phyloP scores from a whole-genome alignment of 1,139 yeast species.

The Sugiyamaella japonica region DNA sequence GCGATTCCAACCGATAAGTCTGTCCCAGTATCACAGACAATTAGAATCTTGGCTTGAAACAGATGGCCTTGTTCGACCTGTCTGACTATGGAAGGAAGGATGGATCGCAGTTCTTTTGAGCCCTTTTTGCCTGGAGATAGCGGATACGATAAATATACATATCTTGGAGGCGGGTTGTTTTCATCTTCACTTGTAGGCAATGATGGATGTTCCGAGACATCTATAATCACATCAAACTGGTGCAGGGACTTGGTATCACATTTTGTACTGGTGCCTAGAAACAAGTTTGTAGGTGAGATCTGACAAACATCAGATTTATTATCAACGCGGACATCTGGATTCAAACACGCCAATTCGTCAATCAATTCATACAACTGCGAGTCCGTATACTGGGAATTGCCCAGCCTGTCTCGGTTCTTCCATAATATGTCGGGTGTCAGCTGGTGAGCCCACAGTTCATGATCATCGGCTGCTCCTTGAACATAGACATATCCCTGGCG shows the following conservation, averaged over 20 bases:
- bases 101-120: constrained; percentile 52
- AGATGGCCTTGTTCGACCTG: constrained; percentile 22
- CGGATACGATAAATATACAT: constrained; percentile 27
- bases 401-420: constrained; percentile 46
- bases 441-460: constrained; percentile 75
- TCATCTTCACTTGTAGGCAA: not conserved
- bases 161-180: no score
- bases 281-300: constrained; percentile 26
- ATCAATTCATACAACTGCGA: constrained; percentile 42
- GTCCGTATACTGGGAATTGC: constrained; percentile 42
- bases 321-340: not conserved
- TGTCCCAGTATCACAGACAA: constrained; percentile 63
- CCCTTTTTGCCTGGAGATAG: constrained; percentile 60
- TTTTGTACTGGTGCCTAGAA: constrained; percentile 20
- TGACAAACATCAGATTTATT: not conserved
- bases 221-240: constrained; percentile 23
- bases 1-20: constrained; percentile 67
- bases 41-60: constrained; percentile 36
- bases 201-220: constrained; percentile 9
- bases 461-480: constrained; percentile 94
- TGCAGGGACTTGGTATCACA: not conserved
- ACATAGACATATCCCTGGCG: constrained; percentile 58
- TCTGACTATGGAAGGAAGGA: constrained; percentile 45
- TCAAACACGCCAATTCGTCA: constrained; percentile 6
- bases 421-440: constrained; percentile 61